Conservation (phyloP, 371 early-diverging fungal species). For the Syncephalis plumigaleata region DNA sequence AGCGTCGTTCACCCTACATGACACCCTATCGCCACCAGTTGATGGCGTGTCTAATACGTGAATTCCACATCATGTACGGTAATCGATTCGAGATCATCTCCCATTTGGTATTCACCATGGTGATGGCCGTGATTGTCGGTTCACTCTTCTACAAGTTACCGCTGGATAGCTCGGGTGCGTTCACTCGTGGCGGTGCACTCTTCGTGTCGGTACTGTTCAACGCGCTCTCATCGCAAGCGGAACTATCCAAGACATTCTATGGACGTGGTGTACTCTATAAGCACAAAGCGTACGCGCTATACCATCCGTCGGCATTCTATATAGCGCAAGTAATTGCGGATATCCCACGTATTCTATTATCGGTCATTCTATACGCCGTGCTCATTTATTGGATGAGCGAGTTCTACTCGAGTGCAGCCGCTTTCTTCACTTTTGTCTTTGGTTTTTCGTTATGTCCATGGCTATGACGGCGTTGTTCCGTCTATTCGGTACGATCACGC, state of each 20-base stretch:
- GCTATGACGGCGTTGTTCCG: conserved; percentile 43
- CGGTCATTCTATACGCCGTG: conserved; percentile 20
- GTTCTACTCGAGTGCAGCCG: conserved; percentile 24
- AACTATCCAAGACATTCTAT: conserved; percentile 24
- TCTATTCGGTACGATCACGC: conserved; percentile 29
- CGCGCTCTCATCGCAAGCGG: conserved; percentile 26
- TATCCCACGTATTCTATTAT: conserved; percentile 16
- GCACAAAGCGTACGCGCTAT: conserved; percentile 44
- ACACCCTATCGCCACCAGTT: conserved; percentile 29
- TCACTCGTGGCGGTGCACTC: conserved; percentile 46
- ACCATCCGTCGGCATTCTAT: conserved; percentile 38
- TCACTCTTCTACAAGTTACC: conserved; percentile 39
- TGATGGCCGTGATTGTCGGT: conserved; percentile 39
- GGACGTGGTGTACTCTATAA: conserved; percentile 44
- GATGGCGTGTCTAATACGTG: conserved; percentile 22
- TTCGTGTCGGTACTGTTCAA: conserved; percentile 35
- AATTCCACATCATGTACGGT: conserved; percentile 19
- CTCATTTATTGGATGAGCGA: conserved; percentile 37
- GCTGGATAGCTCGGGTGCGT: conserved; percentile 23
- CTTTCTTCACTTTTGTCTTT: conserved; percentile 33
- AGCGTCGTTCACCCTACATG: conserved; percentile 20
- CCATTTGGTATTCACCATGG: conserved; percentile 22
- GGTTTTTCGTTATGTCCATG: conserved; percentile 21
- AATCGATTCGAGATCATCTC: conserved; percentile 20
- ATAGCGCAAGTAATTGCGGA: conserved; percentile 30